Evolutionary conservation across 1,284 basidiomycete species (phyloP).

Genomic region (Ganoderma multipileum): DNA sequence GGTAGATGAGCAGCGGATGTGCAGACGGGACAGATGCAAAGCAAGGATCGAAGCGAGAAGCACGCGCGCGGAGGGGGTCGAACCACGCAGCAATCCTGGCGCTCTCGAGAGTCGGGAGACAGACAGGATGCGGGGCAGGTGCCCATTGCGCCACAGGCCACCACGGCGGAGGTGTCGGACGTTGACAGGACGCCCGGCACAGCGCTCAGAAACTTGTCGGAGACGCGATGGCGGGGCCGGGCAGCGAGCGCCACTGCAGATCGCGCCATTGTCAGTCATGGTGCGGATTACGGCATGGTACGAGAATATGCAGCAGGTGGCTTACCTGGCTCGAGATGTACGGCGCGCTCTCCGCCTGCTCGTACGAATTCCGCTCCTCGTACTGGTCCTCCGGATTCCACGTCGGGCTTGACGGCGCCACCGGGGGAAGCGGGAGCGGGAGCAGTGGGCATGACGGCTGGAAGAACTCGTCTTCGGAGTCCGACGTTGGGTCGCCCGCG

Average conservation of each 20-base stretch:
- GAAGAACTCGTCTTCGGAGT: conserved; percentile 43
- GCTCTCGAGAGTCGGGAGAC: background rate
- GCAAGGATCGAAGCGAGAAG: conserved; percentile 11
- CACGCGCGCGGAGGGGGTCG: conserved; percentile 3
- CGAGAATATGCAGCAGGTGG: background rate
- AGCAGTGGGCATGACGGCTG: conserved; percentile 39
- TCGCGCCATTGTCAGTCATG: conserved; percentile 20
- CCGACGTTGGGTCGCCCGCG: conserved; percentile 25
- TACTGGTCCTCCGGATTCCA: conserved; percentile 37
- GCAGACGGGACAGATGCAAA: background rate
- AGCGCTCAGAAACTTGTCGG: conserved; percentile 34
- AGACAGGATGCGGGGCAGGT: background rate
- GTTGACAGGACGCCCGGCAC: background rate
- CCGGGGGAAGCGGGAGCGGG: conserved; percentile 41
- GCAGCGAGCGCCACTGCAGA: conserved; percentile 44
- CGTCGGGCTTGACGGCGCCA: conserved; percentile 37
- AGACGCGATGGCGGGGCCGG: conserved; percentile 43
- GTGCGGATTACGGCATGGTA: conserved; percentile 1
- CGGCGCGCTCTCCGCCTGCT: conserved; percentile 38
- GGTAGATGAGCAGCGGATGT: conserved; percentile 2
- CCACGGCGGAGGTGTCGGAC: background rate
- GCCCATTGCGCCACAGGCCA: background rate
- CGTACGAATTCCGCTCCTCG: conserved; percentile 42
- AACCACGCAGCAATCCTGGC: background rate
- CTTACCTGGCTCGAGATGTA: conserved; percentile 47